These are phyloP conservation scores for Meredithiella fracta DNA, from an alignment of 2,329 filamentous ascomycete species.

Conservation along the genomic window DNA sequence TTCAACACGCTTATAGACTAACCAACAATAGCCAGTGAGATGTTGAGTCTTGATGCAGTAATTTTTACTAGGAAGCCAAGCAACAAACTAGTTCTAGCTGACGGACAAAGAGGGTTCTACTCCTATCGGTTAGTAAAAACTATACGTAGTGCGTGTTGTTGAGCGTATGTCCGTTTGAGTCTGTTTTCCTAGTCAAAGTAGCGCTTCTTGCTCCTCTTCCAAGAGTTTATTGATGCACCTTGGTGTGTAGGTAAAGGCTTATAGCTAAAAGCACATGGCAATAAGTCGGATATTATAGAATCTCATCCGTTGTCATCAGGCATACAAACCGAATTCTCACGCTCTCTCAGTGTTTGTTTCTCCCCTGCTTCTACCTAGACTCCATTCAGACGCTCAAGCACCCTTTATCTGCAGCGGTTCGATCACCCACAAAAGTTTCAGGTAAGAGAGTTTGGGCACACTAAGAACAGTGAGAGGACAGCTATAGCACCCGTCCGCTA, in stretches of 20 bases:
- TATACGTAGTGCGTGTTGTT: no score
- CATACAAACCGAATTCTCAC: not conserved
- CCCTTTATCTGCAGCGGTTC: not conserved
- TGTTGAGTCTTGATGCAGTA: not conserved
- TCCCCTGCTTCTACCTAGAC: not conserved
- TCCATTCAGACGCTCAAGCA: not conserved
- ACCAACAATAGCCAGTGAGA: not conserved
- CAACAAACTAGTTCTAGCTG: no score
- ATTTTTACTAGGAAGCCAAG: not conserved
- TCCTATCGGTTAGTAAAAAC: no score
- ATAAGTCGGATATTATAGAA: no score
- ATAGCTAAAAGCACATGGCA: no score
- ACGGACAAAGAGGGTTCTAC: no score
- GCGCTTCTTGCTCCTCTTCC: not conserved
- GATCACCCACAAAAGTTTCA: constrained; percentile 12
- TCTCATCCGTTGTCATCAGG: no score
- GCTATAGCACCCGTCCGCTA: constrained; percentile 1
- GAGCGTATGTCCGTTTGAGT: no score
- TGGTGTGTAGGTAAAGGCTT: no score
- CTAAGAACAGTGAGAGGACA: not conserved
- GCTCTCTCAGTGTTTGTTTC: not conserved
- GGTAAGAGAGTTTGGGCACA: constrained; percentile 8
- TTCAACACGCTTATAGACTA: not conserved
- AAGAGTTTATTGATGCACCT: no score
- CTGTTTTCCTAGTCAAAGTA: no score